phyloP scores from a whole-genome alignment of 2,329 filamentous ascomycete species.

The Lachnellula cervina region DNA sequence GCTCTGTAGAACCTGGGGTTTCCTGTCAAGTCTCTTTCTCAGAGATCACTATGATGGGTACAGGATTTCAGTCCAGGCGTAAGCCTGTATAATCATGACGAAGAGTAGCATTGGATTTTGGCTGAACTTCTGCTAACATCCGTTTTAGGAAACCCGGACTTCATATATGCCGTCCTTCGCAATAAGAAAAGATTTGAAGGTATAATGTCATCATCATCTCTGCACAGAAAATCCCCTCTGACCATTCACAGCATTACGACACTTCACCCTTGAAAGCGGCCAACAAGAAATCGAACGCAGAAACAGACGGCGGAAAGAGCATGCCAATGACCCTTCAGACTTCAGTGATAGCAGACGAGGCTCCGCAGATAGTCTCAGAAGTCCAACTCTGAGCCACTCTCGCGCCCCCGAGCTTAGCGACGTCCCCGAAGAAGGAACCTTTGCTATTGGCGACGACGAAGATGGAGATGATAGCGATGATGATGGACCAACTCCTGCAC shows the following conservation, averaged over 20 bases:
- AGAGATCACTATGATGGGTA: conserved; percentile 15
- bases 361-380: conserved; percentile 64
- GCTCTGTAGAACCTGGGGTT: conserved; percentile 1
- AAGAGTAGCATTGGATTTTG: neutral
- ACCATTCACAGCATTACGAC: conserved; percentile 54
- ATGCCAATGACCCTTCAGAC: conserved; percentile 46
- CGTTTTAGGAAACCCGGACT: conserved; percentile 63
- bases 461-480: conserved; percentile 51
- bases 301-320: conserved; percentile 64
- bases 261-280: conserved; percentile 87
- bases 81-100: neutral
- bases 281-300: conserved; percentile 85
- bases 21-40: conserved; percentile 3
- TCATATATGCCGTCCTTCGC: conserved; percentile 74
- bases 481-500: conserved; percentile 51
- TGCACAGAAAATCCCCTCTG: neutral
- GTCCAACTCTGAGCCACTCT: conserved; percentile 51
- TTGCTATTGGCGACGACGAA: conserved; percentile 83
- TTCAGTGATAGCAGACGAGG: conserved; percentile 40
- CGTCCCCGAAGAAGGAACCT: conserved; percentile 77
- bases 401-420: conserved; percentile 56
- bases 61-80: conserved; percentile 15
- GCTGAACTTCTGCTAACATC: neutral
- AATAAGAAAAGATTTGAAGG: conserved; percentile 76
- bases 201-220: conserved; percentile 3